Base-by-base conservation (phyloP, 805 yeast genomes). In the Barnettozyma siamensis region DNA sequence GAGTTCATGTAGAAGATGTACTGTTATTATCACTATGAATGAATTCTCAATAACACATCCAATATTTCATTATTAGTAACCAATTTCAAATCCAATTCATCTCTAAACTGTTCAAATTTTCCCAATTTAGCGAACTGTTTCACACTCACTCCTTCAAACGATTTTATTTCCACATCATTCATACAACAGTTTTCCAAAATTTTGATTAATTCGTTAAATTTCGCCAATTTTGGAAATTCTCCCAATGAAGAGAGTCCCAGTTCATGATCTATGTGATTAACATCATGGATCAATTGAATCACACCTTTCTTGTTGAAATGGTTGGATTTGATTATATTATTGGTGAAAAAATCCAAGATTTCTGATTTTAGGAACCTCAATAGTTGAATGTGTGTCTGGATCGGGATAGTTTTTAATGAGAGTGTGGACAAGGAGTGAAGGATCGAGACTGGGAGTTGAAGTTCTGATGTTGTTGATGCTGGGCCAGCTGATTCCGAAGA, bases 21-120 rank as follows among this genome's bases (percentile, higher is more conserved):
- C 24, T 9, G 6, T 9, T 6, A 21, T 6, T 21, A 21, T 7
- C 7, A 29, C 17, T 11, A 29, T 31, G 10, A 18, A 33, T 50
- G 47, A 20, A 65, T 53, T 45, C 70, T 59, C 37, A 62, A 55
- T 37, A 66, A 45, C 16, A 64, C 62, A 49, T 66, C 70, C 37
- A 63, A 56, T 9, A 66, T 53, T 33, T 64, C 69, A 13, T 58
- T 49, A 41, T 65, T 64, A 19, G 40, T 47, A 28, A 65, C 42
- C 31, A 46, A 45, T 7, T 39, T 39, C 5, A 65, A 35, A 2
- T 40, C 31, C 18, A 54, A 34, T 9, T 40, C 37, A 2, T 47
- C 37, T 44, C 51, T 62, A 20, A 67, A 31, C 8, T 47, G 56
- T 2, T 30, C 33, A 39, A 55, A 67, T 3, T 59, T 48, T 7